phyloP scores from a whole-genome alignment of 176 grass and related monocot species.

The Rhipidocladum racemiflorum region DNA sequence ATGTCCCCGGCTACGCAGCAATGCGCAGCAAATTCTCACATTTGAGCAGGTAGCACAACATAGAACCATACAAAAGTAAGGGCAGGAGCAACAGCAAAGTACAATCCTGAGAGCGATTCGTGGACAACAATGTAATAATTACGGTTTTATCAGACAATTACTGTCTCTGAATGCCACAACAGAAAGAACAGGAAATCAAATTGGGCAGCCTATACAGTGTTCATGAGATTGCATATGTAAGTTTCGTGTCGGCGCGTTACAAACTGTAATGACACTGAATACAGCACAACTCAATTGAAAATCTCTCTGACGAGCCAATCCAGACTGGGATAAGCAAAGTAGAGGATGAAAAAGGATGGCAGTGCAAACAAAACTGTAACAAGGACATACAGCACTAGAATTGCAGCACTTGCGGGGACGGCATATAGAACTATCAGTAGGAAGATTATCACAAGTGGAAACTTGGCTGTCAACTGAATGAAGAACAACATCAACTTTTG shows the following conservation, averaged over 20 bases:
- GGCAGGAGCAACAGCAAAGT: background rate
- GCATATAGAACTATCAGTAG: constrained; percentile 83
- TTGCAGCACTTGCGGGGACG: constrained; percentile 65
- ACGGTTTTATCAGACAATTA: background rate
- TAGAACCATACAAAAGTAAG: background rate
- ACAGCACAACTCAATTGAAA: constrained; percentile 41
- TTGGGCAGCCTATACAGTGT: background rate
- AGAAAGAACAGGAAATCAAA: background rate
- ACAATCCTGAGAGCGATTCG: background rate
- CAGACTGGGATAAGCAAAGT: constrained; percentile 81
- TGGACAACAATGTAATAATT: constrained; percentile 14
- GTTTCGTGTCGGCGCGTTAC: background rate
- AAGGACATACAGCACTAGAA: constrained; percentile 63
- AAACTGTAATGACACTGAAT: background rate
- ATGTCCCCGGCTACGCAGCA: background rate
- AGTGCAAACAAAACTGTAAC: constrained; percentile 80
- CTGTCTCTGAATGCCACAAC: background rate
- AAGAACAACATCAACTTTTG: constrained; percentile 64
- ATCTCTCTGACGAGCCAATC: constrained; percentile 87
- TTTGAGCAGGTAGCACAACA: background rate
- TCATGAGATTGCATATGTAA: background rate
- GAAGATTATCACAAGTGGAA: constrained; percentile 78
- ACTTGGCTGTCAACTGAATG: constrained; percentile 75
- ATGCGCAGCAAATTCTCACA: too few relatives aligned
- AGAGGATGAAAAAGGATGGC: constrained; percentile 80